Conservation (phyloP, 2,329 filamentous ascomycete genomes). For the Bretziella fagacearum region DNA sequence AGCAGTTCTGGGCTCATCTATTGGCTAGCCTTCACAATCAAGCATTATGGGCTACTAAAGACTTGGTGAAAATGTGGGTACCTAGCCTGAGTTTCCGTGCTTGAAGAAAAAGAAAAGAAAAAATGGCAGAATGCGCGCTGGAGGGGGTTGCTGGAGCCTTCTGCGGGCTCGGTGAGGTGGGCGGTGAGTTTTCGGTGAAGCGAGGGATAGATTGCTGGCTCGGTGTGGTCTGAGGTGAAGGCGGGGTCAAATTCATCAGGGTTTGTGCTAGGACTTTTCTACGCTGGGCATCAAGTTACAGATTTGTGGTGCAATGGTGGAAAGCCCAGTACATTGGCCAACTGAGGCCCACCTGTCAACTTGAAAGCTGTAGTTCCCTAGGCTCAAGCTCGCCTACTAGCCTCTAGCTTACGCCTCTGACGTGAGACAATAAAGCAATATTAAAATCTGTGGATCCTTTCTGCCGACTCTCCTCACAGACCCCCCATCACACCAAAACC, state of each 20-base stretch:
- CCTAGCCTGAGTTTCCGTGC: no score
- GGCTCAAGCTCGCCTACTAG: background rate
- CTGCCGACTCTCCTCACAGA: background rate
- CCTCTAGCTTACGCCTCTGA: background rate
- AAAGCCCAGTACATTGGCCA: background rate
- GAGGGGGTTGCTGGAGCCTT: constrained; percentile 10
- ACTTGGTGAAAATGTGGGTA: no score
- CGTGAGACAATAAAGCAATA: background rate
- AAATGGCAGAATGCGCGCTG: constrained; percentile 8
- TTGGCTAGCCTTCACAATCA: no score
- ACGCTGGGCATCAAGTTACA: background rate
- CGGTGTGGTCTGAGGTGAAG: constrained; percentile 2
- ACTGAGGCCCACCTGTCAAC: background rate
- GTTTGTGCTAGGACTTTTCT: background rate
- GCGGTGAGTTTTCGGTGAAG: constrained; percentile 4
- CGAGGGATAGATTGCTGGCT: background rate
- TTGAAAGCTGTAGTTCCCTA: background rate
- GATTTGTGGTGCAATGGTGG: no score
- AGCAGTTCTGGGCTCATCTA: no score
- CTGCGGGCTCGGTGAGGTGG: background rate
- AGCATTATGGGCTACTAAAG: no score
- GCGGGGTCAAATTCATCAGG: background rate
- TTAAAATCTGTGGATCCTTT: background rate
- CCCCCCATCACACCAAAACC: background rate
- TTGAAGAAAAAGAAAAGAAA: constrained; percentile 12